Conservation (phyloP, 2,329 filamentous ascomycete species). For the Diaporthe ampelina region DNA sequence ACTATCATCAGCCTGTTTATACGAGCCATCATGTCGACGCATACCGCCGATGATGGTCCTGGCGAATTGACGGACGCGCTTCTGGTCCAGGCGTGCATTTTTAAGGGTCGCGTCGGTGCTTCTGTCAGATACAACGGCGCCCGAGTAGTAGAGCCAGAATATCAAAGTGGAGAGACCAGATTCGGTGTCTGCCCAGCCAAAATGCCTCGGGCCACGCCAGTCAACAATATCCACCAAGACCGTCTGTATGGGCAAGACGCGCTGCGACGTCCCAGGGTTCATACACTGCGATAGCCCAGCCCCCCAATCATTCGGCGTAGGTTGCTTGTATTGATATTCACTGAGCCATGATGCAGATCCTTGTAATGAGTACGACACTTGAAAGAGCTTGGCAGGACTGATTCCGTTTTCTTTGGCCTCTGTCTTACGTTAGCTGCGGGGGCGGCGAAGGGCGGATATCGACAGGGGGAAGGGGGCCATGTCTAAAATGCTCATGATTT, state of each 20-base stretch:
- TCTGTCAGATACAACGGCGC: not conserved
- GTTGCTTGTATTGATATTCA: not conserved
- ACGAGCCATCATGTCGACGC: not conserved
- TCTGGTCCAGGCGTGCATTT: not conserved
- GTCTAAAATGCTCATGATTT: not conserved
- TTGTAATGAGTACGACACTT: not conserved
- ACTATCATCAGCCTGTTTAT: not conserved
- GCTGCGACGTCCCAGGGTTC: no score
- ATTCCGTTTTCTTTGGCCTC: not conserved
- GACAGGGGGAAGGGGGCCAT: no score
- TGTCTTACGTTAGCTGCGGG: not conserved
- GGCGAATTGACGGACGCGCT: not conserved
- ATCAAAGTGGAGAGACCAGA: conserved; percentile 9
- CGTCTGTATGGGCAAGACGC: not conserved
- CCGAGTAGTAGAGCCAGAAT: not conserved
- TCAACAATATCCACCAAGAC: not conserved
- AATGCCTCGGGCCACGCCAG: not conserved
- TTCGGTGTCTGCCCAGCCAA: conserved; percentile 27
- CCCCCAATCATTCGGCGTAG: no score
- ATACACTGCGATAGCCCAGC: not conserved
- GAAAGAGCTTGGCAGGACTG: not conserved
- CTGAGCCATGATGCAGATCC: not conserved
- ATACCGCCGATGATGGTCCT: conserved; percentile 14
- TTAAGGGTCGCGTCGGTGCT: not conserved
- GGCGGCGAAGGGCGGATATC: not conserved